phyloP scores from a whole-genome alignment of 2,329 filamentous ascomycete species.

The Xylariales sp. region DNA sequence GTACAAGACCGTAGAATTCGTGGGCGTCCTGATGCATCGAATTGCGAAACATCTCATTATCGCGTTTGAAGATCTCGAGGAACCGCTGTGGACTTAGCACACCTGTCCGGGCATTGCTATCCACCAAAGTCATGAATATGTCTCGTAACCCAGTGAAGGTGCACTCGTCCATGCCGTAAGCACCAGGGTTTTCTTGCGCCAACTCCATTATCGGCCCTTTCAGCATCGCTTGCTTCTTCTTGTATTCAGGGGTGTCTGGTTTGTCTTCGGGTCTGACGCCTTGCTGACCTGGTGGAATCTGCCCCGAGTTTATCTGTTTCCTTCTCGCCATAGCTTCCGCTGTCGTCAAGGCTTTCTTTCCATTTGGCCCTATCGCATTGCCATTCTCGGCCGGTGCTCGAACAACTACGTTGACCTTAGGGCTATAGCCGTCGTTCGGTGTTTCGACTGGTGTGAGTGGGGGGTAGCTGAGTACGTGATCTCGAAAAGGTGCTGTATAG shows the following conservation, averaged over 20 bases:
- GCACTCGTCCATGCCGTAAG: slow-evolving; percentile 91
- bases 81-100: slow-evolving; percentile 91
- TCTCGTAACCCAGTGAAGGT: slow-evolving; percentile 94
- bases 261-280: slow-evolving; percentile 78
- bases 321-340: slow-evolving; percentile 54
- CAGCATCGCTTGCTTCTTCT: slow-evolving; percentile 92
- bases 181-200: slow-evolving; percentile 70
- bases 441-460: slow-evolving; percentile 64
- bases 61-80: slow-evolving; percentile 84
- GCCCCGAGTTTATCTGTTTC: slow-evolving; percentile 48
- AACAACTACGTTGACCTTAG: slow-evolving; percentile 58
- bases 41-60: slow-evolving; percentile 96
- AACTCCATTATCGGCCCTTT: slow-evolving; percentile 84
- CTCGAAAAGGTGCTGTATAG: slow-evolving; percentile 89
- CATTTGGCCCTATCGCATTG: slow-evolving; percentile 38
- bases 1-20: slow-evolving; percentile 87
- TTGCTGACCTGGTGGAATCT: slow-evolving; percentile 48
- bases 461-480: slow-evolving; percentile 90
- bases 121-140: slow-evolving; percentile 87
- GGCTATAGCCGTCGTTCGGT: slow-evolving; percentile 50
- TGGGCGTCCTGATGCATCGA: slow-evolving; percentile 98
- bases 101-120: slow-evolving; percentile 75
- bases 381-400: slow-evolving; percentile 49
- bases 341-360: slow-evolving; percentile 49
- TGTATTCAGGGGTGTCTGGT: slow-evolving; percentile 91